Base-by-base conservation (phyloP, 2,329 filamentous ascomycete species). In the Hypoxylon sp. region DNA sequence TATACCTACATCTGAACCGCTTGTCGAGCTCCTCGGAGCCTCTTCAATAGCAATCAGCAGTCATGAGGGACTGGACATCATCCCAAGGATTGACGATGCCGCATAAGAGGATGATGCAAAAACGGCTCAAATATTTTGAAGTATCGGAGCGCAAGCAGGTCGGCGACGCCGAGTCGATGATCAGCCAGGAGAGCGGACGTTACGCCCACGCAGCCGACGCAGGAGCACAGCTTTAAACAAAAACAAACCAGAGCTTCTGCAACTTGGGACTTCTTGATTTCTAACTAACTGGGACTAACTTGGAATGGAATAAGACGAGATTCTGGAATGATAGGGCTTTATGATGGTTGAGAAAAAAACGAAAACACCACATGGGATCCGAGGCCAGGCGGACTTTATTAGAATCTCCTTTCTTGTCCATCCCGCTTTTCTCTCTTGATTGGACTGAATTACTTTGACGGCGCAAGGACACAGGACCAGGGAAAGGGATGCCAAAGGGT, bases 1-100 rank as follows among this genome's bases (percentile, higher is more conserved):
- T 97, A 42, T 99, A 99, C 75, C 88, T 99, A 36, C 94, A 99
- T 72, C 84, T 99, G 40, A 99, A 99, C 77, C 86, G 94, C 47
- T 82, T 99, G 17, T 96, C 91, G 31, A 96, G 91, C 61, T 96
- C 91, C 26, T 97, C 92, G 17, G 94, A 99, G 73, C 94, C 94
- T 61, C 80, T 99, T 41, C 93, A 97, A 90, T 97, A 94, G 83
- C 80, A 86, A 84, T 83, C 84, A 92, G 86, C 88, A 81, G 88
- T 90, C 88, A 91, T 86, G 87, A 91, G 88, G 83, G 88, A 86
- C 74, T 82, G 81, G 62, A 66, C 69, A 65, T 69, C 72, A 67
- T 75, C 79, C 73, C 84, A 79, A 85, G 85, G 84, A 87, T 80
- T 87, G 83, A 78, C 83, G 68, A 70, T 79, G 64, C 77, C 77